Base-by-base conservation (phyloP, 1,284 basidiomycete genomes). In the Ganoderma meredithae region DNA sequence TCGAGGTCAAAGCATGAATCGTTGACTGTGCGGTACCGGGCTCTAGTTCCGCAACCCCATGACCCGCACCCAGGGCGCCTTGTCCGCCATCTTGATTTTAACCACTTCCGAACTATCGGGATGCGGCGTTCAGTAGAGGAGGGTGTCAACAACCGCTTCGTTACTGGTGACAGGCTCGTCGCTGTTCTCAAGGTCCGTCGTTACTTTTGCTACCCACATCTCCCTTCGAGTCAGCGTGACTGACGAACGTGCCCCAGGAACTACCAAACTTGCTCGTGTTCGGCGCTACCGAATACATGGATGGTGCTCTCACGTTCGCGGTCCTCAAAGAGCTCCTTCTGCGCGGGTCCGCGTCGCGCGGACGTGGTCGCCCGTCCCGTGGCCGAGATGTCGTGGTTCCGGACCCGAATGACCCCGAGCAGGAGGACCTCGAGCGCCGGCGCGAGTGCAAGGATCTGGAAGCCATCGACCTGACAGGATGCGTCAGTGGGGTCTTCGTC, bases 221-320 rank as follows among this genome's bases (percentile, higher is more conserved):
- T 22, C 22, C 25, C 40, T 4, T 33, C 22, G 25, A 27, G 19
- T n/a, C 58, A 43, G 56, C 9, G n/a, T 15, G 15, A 47, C 31
- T 69, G 63, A 70, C 63, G 33, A 43, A 58, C 36, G 47, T 52
- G 58, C 3, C 36, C 25, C 55, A 95, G 93, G 95, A 96, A 86
- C 90, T 92, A 79, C 94, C 94, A 0, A 95, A 94, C 74, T 83
- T 97, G 31, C 84, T 85, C 15, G 86, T 90, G 2, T 94, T 97
- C 72, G 95, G 95, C 39, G 95, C 95, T n/a, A 97, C 95, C 0
- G 96, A 97, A 79, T 98, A 97, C 77, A 97, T 98, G 93, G 96
- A 98, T 74, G 94, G 95, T 1, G 91, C 96, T 0, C 83, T 98
- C 58, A 93, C 91, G 9, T 83, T 93, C 31, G 83, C 89, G 0